phyloP scores from a whole-genome alignment of 805 yeast genomes.

The Zygosaccharomyces pseudorouxii region DNA sequence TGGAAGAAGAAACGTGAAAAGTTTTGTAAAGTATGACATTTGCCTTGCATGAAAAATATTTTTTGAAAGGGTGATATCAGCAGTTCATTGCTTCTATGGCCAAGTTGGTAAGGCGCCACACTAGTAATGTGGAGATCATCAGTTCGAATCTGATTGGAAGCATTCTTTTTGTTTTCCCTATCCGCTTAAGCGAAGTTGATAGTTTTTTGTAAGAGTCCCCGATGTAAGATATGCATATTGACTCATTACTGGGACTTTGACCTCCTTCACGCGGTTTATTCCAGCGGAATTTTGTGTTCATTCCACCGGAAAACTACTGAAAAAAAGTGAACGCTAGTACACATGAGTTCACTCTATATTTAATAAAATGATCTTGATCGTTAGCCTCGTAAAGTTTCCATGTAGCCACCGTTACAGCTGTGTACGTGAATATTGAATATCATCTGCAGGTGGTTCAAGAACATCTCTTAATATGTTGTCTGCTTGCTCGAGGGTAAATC shows the following conservation, averaged over 20 bases:
- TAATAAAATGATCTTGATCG: background rate
- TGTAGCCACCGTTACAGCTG: too few relatives aligned
- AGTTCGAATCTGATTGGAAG: slow-evolving; percentile 71
- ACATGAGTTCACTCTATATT: background rate
- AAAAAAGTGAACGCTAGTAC: too few relatives aligned
- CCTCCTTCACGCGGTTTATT: too few relatives aligned
- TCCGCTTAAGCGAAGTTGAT: too few relatives aligned
- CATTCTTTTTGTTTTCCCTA: slow-evolving; percentile 25
- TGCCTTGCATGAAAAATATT: background rate
- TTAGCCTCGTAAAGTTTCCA: background rate
- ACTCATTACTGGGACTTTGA: too few relatives aligned
- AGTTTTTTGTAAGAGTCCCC: too few relatives aligned
- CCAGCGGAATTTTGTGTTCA: too few relatives aligned
- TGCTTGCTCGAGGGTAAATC: slow-evolving; percentile 16
- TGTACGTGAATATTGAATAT: too few relatives aligned
- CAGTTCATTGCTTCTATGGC: slow-evolving; percentile 47
- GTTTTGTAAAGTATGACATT: too few relatives aligned
- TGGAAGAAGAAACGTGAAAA: background rate
- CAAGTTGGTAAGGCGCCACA: slow-evolving; percentile 83
- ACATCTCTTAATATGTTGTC: slow-evolving; percentile 20
- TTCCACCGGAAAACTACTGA: too few relatives aligned
- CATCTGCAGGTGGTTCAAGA: background rate
- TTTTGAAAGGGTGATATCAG: background rate
- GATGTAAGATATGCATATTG: too few relatives aligned
- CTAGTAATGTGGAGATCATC: slow-evolving; percentile 83